These are phyloP conservation scores for Schizopora paradoxa DNA, from an alignment of 1,284 basidiomycete species.

Conservation along the genomic window DNA sequence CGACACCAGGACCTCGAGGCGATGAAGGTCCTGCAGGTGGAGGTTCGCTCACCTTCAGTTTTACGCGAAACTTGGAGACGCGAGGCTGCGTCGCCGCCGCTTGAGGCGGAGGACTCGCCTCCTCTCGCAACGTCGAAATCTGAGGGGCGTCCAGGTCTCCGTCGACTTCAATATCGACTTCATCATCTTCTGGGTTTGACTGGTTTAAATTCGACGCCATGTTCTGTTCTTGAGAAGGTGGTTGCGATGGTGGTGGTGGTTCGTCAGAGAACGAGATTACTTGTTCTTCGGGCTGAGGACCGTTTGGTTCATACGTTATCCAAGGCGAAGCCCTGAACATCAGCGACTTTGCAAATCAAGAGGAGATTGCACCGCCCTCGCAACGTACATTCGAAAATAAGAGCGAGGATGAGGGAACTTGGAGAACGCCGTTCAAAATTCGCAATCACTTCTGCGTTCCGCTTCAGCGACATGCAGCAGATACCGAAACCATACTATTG, in stretches of 20 bases:
- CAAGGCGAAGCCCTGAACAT: slow-evolving; percentile 15
- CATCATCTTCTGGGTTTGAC: background rate
- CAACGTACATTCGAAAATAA: too few species aligned
- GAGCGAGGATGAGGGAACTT: too few species aligned
- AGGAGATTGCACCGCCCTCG: too few species aligned
- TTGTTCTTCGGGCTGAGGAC: background rate
- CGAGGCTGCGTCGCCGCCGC: slow-evolving; percentile 14
- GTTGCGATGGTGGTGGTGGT: background rate
- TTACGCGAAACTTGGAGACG: slow-evolving; percentile 44
- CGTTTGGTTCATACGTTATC: slow-evolving; percentile 13
- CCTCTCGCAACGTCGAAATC: slow-evolving; percentile 69
- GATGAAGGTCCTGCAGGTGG: background rate
- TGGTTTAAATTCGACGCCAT: background rate
- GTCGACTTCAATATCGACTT: slow-evolving; percentile 9
- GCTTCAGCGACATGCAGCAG: too few species aligned
- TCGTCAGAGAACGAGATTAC: background rate
- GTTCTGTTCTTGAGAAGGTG: background rate
- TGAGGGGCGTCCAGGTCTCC: slow-evolving; percentile 71
- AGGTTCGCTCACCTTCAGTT: slow-evolving; percentile 40
- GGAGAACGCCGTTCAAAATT: too few species aligned
- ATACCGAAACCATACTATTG: too few species aligned
- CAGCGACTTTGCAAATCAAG: background rate
- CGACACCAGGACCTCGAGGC: background rate
- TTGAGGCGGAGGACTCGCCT: slow-evolving; percentile 58
- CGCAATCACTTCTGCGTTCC: too few species aligned